phyloP scores from a whole-genome alignment of 495 filamentous ascomycete species.

The Pseudevernia furfuracea region DNA sequence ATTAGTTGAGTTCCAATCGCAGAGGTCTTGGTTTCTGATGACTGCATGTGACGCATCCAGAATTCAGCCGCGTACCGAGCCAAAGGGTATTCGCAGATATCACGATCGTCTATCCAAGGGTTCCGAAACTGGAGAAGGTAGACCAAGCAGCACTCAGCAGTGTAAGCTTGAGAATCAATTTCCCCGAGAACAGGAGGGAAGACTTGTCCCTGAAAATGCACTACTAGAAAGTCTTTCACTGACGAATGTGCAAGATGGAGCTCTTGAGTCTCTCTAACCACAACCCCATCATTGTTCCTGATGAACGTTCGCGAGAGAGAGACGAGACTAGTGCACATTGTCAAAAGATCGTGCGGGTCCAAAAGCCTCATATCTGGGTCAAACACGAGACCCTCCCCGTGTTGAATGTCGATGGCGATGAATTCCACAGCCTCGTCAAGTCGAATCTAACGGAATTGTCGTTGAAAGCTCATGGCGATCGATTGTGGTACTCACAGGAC shows the following conservation, averaged over 20 bases:
- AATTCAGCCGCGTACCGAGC: constrained; percentile 3
- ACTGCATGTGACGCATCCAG: constrained; percentile 1
- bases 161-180: background rate
- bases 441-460: constrained; percentile 3
- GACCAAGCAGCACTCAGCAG: constrained; percentile 3
- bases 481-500: background rate
- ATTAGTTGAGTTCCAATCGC: background rate
- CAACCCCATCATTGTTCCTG: background rate
- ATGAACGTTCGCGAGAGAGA: background rate
- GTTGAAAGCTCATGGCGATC: background rate
- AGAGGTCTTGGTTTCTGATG: background rate
- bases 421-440: constrained; percentile 5
- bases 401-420: constrained; percentile 4
- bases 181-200: background rate
- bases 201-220: constrained; percentile 1
- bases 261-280: background rate
- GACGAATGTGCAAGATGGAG: constrained; percentile 11
- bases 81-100: background rate
- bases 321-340: constrained; percentile 5
- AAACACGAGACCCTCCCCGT: background rate
- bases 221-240: constrained; percentile 7
- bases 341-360: constrained; percentile 1
- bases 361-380: constrained; percentile 4
- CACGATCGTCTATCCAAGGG: background rate
- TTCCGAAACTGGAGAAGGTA: background rate